Percentiles rank a stretch among this genome's conserved stretches.
Conservation (phyloP, 1,284 basidiomycete genomes). For the Pholiota adiposa region DNA sequence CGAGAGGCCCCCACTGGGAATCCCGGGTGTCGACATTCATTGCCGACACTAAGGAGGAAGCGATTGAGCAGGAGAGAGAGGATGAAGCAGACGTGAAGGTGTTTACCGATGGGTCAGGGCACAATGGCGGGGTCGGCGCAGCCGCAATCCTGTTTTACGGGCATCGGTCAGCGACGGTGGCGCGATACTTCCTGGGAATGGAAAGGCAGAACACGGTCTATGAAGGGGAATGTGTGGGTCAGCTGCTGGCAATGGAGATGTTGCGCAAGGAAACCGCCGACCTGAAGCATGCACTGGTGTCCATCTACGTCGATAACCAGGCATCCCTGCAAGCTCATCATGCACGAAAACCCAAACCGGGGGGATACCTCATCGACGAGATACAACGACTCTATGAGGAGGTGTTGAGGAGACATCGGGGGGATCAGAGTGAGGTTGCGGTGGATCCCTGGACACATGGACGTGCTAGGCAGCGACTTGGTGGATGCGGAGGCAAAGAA, state of each 20-base stretch:
- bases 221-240: background rate
- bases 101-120: background rate
- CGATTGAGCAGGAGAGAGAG: too few species aligned
- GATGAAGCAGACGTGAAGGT: background rate
- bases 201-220: background rate
- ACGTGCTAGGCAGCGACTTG: conserved; percentile 16
- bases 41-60: too few species aligned
- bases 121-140: conserved; percentile 1
- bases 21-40: too few species aligned
- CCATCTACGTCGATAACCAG: conserved; percentile 7
- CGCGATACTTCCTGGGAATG: background rate
- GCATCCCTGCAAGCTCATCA: background rate
- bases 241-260: background rate
- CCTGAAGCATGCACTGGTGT: background rate
- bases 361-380: background rate
- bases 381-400: background rate
- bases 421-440: background rate
- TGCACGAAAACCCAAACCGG: background rate
- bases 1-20: too few species aligned
- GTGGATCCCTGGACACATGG: conserved; percentile 11
- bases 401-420: background rate
- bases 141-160: background rate
- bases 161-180: background rate
- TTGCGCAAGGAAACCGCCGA: background rate
- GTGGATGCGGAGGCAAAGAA: conserved; percentile 7